Percentiles rank a stretch among this genome's conserved stretches.
Conservation (phyloP, 805 yeast genomes). For the Suhomyces faveliae region DNA sequence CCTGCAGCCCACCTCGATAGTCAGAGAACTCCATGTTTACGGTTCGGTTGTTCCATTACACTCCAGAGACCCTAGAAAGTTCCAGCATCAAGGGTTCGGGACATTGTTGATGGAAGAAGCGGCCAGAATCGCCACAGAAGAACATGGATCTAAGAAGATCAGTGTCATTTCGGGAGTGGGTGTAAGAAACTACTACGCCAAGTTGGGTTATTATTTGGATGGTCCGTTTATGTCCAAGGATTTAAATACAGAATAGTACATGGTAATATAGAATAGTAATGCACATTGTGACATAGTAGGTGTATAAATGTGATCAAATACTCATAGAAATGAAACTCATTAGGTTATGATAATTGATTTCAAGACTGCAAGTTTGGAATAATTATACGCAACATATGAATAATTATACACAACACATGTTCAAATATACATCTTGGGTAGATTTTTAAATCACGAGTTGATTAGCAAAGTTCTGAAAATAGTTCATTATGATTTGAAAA, state of each 20-base stretch:
- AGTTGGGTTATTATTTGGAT: conserved; percentile 86
- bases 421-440: too few relatives aligned
- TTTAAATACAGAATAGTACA: conserved; percentile 13
- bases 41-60: conserved; percentile 97
- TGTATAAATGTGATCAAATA: too few relatives aligned
- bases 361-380: too few relatives aligned
- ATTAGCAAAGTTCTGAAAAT: too few relatives aligned
- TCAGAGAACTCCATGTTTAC: conserved; percentile 95
- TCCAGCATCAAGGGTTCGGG: conserved; percentile 99
- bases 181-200: conserved; percentile 91
- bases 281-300: too few relatives aligned
- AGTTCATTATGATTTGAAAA: too few relatives aligned
- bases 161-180: conserved; percentile 98
- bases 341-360: too few relatives aligned
- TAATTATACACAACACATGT: too few relatives aligned
- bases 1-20: conserved; percentile 82
- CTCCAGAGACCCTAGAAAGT: conserved; percentile 93
- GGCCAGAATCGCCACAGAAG: conserved; percentile 90
- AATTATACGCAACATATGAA: too few relatives aligned
- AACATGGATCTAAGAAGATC: conserved; percentile 88
- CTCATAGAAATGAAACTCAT: too few relatives aligned
- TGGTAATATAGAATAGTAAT: too few relatives aligned
- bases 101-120: conserved; percentile 98
- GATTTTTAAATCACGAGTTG: too few relatives aligned
- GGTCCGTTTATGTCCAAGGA: conserved; percentile 95